Conservation (phyloP, 345 rosid genomes). For the Mallotus nudiflorus region DNA sequence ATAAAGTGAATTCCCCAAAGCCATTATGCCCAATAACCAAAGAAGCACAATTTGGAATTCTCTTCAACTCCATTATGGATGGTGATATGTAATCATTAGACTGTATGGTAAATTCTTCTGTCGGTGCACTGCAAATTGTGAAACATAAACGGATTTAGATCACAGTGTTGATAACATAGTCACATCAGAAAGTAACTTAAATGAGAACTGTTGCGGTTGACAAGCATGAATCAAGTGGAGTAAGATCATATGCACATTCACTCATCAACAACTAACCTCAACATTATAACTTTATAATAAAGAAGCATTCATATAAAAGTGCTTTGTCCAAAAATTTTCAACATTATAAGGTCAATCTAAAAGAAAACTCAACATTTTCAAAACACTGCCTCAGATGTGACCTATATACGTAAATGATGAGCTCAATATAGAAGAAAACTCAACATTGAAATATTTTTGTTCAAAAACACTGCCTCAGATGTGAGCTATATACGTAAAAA, state of each 20-base stretch:
- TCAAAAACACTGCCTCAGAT: not conserved
- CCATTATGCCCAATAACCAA: conserved; percentile 75
- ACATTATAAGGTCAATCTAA: not conserved
- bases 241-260: conserved; percentile 2
- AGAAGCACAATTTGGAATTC: conserved; percentile 56
- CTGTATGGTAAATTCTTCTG: conserved; percentile 51
- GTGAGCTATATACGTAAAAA: not conserved
- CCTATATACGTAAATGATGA: too few species aligned
- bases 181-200: not conserved
- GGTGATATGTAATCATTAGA: conserved; percentile 46
- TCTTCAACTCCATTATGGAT: conserved; percentile 69
- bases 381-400: too few species aligned
- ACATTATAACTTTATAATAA: not conserved
- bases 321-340: not conserved
- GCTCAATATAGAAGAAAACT: not conserved
- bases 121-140: conserved; percentile 50
- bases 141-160: conserved; percentile 18
- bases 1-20: conserved; percentile 71
- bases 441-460: not conserved
- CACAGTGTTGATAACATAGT: not conserved
- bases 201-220: not conserved
- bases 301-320: not conserved
- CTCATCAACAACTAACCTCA: not conserved
- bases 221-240: conserved; percentile 3
- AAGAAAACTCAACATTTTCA: not conserved